Conservation (phyloP, 2,329 filamentous ascomycete species). For the Penicillium sp. region DNA sequence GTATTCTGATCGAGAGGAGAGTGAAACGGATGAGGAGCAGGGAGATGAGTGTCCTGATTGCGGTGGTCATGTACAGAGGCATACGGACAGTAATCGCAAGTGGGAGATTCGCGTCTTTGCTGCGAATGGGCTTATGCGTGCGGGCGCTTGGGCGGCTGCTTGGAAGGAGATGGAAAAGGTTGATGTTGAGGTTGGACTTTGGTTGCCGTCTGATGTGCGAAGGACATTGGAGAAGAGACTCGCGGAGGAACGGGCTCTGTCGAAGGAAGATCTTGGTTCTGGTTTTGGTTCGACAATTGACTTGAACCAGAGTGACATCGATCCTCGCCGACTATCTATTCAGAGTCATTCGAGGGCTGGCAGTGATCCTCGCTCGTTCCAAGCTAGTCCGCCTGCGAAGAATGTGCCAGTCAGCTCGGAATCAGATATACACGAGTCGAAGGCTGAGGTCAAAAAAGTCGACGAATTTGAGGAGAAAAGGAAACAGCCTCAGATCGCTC, state of each 20-base stretch:
- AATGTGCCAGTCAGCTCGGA: not conserved
- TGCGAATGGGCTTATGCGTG: constrained; percentile 90
- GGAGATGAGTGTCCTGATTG: constrained; percentile 57
- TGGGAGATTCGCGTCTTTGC: constrained; percentile 83
- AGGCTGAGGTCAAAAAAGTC: not conserved
- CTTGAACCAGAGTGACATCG: not conserved
- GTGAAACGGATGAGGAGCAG: constrained; percentile 42
- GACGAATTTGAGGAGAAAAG: constrained; percentile 11
- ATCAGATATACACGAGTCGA: not conserved
- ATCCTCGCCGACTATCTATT: constrained; percentile 9
- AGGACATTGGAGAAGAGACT: constrained; percentile 53
- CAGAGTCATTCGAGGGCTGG: constrained; percentile 11
- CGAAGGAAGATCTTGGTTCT: constrained; percentile 21
- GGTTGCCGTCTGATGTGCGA: constrained; percentile 58
- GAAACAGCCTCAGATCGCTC: constrained; percentile 49
- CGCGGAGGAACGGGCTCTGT: constrained; percentile 42
- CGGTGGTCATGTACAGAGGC: constrained; percentile 50
- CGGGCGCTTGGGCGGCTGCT: constrained; percentile 88
- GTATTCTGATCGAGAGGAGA: constrained; percentile 34
- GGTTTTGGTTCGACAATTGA: constrained; percentile 4
- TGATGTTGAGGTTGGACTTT: constrained; percentile 86
- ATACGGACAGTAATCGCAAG: constrained; percentile 55
- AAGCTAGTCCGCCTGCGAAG: not conserved
- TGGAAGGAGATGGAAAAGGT: constrained; percentile 99
- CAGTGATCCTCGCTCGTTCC: constrained; percentile 16